These are phyloP conservation scores for Panaeolus papilionaceus DNA, from an alignment of 768 basidiomycete genomes.

Conservation along the genomic window DNA sequence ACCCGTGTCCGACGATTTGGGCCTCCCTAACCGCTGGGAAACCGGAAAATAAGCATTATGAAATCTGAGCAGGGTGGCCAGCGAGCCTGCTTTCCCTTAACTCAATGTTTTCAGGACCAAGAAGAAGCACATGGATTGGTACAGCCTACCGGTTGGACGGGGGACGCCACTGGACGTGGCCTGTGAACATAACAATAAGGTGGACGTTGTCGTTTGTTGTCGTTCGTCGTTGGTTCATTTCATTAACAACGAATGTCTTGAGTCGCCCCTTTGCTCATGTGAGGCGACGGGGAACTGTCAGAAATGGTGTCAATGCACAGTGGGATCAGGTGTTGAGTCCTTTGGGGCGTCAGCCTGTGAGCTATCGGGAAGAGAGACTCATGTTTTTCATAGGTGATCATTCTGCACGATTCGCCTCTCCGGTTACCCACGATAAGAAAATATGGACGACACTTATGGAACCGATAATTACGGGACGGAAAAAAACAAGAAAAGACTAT, in stretches of 20 bases:
- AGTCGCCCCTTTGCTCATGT: background rate
- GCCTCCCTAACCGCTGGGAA: background rate
- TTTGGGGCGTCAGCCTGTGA: background rate
- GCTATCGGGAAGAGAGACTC: conserved; percentile 3
- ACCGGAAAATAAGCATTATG: background rate
- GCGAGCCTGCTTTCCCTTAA: conserved; percentile 1
- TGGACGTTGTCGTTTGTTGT: too few species aligned
- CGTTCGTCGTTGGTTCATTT: background rate
- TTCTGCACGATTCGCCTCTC: background rate
- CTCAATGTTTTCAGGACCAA: background rate
- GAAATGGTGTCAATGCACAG: background rate
- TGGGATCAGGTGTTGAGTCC: background rate
- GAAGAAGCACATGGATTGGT: background rate
- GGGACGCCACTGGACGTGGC: conserved; percentile 4
- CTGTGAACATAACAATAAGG: conserved; percentile 6
- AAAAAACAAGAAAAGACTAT: background rate
- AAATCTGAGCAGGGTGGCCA: conserved; percentile 5
- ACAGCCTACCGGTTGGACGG: conserved; percentile 4
- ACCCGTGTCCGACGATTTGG: conserved; percentile 3
- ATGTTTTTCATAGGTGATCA: conserved; percentile 10
- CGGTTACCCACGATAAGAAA: background rate
- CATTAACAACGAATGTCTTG: too few species aligned
- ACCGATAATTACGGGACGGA: conserved; percentile 6
- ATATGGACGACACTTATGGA: background rate
- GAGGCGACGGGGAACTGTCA: background rate